Evolutionary conservation across 2,329 filamentous ascomycete genomes (phyloP).

Genomic region (Westerdykella sp.): DNA sequence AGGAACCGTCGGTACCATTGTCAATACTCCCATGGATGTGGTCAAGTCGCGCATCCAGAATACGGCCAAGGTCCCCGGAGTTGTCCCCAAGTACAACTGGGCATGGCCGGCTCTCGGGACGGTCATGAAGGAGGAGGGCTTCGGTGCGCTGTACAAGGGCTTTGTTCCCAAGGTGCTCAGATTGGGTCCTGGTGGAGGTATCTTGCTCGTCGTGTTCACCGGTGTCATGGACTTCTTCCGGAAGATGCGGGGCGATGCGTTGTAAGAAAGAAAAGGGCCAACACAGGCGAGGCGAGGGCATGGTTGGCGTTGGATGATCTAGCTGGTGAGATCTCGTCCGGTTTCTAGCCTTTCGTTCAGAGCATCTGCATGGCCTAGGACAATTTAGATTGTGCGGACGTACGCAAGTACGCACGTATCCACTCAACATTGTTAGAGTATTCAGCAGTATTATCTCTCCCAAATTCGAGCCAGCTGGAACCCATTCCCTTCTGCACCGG

Average conservation of each 20-base stretch:
- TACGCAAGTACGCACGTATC: too few relatives aligned
- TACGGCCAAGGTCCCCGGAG: constrained; percentile 73
- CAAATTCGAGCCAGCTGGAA: too few relatives aligned
- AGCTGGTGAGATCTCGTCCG: too few relatives aligned
- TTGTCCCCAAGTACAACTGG: constrained; percentile 96
- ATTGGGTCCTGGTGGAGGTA: constrained; percentile 63
- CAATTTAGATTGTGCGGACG: too few relatives aligned
- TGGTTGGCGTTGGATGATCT: too few relatives aligned
- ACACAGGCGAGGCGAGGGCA: too few relatives aligned
- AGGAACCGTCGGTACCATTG: constrained; percentile 80
- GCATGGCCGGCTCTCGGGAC: constrained; percentile 81
- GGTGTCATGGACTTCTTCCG: constrained; percentile 90
- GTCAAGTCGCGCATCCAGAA: constrained; percentile 99
- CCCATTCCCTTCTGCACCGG: too few relatives aligned
- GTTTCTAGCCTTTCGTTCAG: too few relatives aligned
- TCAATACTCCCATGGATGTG: constrained; percentile 96
- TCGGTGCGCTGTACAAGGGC: constrained; percentile 89
- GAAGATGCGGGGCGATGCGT: constrained; percentile 48
- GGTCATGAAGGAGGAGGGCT: constrained; percentile 89
- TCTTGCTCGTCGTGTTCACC: constrained; percentile 81
- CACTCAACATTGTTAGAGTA: too few relatives aligned
- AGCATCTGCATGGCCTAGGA: too few relatives aligned
- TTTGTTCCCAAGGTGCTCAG: constrained; percentile 92
- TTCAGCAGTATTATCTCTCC: too few relatives aligned
- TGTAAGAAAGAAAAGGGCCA: too few relatives aligned